phyloP scores from a whole-genome alignment of 331 rosid genomes.

The Rhamnella rubrinervis region DNA sequence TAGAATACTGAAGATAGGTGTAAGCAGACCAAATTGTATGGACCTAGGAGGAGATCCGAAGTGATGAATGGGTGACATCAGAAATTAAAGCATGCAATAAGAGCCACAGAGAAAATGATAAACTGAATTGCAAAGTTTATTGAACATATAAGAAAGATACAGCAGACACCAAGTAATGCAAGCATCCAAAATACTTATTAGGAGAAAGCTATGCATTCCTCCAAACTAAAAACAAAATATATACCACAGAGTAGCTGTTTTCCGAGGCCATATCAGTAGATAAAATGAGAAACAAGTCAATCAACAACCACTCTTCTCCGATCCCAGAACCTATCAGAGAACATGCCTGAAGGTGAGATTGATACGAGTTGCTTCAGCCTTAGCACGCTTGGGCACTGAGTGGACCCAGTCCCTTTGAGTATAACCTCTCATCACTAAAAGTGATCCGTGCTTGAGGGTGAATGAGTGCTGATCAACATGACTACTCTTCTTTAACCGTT shows the following conservation, averaged over 20 bases:
- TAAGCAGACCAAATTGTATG: no score
- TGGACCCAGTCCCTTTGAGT: conserved; percentile 94
- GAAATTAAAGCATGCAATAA: no score
- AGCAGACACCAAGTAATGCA: no score
- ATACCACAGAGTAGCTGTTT: neutral
- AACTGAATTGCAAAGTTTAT: no score
- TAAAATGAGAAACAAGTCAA: neutral
- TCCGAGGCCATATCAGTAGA: neutral
- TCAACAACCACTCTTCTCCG: neutral
- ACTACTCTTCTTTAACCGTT: conserved; percentile 57
- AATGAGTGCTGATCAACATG: conserved; percentile 57
- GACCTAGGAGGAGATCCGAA: no score
- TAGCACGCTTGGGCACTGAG: conserved; percentile 83
- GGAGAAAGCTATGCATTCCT: neutral
- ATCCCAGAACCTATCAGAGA: conserved; percentile 28
- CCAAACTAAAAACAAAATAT: neutral
- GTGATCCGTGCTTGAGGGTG: conserved; percentile 80
- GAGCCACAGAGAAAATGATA: no score
- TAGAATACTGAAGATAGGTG: no score
- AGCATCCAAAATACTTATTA: neutral
- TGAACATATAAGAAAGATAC: no score
- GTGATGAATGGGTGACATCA: no score
- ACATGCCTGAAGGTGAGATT: conserved; percentile 90
- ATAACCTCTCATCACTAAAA: conserved; percentile 85
- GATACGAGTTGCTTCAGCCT: conserved; percentile 71